phyloP scores from a whole-genome alignment of 768 basidiomycete species.

The Termitomyces eurrhizus region DNA sequence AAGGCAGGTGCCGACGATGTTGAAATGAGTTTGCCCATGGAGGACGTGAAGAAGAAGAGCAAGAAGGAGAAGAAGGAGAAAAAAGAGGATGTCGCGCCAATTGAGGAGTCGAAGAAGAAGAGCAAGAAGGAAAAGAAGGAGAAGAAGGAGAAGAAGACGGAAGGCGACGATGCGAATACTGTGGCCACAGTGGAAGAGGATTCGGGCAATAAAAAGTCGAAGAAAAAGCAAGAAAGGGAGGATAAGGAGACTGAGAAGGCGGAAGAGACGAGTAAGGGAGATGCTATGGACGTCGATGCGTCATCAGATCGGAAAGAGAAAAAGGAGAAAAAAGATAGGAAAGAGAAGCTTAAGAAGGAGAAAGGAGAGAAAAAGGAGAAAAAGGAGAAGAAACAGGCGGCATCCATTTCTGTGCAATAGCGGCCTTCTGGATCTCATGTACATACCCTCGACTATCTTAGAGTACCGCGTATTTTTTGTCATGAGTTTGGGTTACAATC shows the following conservation, averaged over 20 bases:
- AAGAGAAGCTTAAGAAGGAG: slow-evolving; percentile 17
- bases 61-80: slow-evolving; percentile 22
- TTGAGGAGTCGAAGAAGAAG: slow-evolving; percentile 15
- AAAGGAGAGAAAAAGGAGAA: slow-evolving; percentile 19
- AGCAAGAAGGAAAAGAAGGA: slow-evolving; percentile 13
- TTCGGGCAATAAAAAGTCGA: not conserved
- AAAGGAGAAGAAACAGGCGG: slow-evolving; percentile 18
- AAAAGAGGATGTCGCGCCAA: slow-evolving; percentile 4
- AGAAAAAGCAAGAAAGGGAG: not conserved
- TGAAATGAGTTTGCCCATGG: slow-evolving; percentile 6
- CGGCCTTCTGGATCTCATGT: not conserved
- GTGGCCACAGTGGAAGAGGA: not conserved
- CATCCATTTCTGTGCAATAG: slow-evolving; percentile 16
- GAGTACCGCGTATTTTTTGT: not conserved
- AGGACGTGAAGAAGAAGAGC: slow-evolving; percentile 17
- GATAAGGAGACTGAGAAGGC: not conserved
- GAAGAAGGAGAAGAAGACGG: not conserved
- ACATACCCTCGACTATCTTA: slow-evolving; percentile 1
- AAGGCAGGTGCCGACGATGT: slow-evolving; percentile 14
- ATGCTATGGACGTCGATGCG: slow-evolving; percentile 4
- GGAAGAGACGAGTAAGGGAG: not conserved
- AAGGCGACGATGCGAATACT: not conserved
- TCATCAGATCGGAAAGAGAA: slow-evolving; percentile 15
- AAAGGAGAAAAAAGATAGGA: slow-evolving; percentile 5
- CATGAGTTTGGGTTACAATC: not conserved